Evolutionary conservation across 805 yeast species (phyloP), one percentile per base, ranked within the genome.

Genomic region (Debaryomyces castellii): DNA sequence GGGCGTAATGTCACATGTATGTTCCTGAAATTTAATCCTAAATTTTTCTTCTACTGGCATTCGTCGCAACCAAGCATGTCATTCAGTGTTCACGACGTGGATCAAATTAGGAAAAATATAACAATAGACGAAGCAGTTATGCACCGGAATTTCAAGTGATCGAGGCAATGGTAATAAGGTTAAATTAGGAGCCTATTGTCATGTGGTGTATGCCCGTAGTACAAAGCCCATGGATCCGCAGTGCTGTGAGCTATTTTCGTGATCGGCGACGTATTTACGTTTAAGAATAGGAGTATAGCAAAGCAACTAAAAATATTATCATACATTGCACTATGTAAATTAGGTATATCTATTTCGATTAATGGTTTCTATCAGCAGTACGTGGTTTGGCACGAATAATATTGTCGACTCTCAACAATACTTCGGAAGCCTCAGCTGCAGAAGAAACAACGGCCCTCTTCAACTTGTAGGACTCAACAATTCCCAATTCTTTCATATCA

Each of bases 351-450:
- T 30, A 30, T 30, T 30, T 30, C 38, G 14, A 35, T 21, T 35
- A 35, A 11, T 35, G 38, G 54, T 81, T 84, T 76, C 97, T 81
- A 71, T 87, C 92, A 34, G 97, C 96, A 37, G 99, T 91, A 71
- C 99, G 80, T 52, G 99, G 99, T 66, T 88, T 91, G 27, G 99
- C 98, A 55, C 96, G 83, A 52, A 94, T 89, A 54, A 94, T 94
- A 67, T 94, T 92, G 65, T 94, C 99, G 36, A 94, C 99, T 64
- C 99, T 83, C 59, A 94, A 73, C 54, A 94, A 78, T 40, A 94
- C 91, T 73, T 94, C 98, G 4, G 98, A 95, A 25, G 99, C 99
- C 73, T 94, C 99, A n/a, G 96, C 77, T 11, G 99, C 98, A 39
- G 95, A 85, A 11, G 90, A 81, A 14, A 94, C 97, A 12, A 95